A percentile compares a stretch with the other conserved stretches of the same genome.
Evolutionary conservation across 805 yeast genomes (phyloP).

Genomic region (Pichia gijzeniarum): DNA sequence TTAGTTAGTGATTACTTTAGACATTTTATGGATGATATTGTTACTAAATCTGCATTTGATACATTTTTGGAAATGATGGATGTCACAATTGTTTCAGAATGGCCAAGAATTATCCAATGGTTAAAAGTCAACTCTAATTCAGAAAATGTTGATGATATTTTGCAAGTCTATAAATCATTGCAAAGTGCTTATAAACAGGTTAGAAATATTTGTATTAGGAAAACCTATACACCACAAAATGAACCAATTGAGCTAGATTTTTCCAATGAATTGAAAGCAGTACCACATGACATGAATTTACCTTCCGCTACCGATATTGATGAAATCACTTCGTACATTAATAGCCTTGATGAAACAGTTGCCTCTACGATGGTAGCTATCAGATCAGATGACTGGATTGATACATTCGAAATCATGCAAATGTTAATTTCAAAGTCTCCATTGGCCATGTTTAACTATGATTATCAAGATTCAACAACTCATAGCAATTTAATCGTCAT

Average conservation of each 20-base stretch:
- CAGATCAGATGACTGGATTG: slow-evolving; percentile 70
- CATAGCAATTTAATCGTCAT: slow-evolving; percentile 54
- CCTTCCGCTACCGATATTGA: slow-evolving; percentile 34
- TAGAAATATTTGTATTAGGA: slow-evolving; percentile 64
- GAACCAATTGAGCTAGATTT: slow-evolving; percentile 34
- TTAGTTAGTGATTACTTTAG: slow-evolving; percentile 67
- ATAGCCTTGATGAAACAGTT: slow-evolving; percentile 56
- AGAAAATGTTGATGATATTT: slow-evolving; percentile 18
- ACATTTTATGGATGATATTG: slow-evolving; percentile 66
- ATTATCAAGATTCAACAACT: slow-evolving; percentile 32
- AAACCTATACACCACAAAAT: slow-evolving; percentile 58
- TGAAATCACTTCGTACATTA: slow-evolving; percentile 55
- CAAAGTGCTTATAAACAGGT: slow-evolving; percentile 52
- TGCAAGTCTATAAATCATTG: slow-evolving; percentile 20
- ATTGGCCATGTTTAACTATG: slow-evolving; percentile 52
- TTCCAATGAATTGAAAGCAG: slow-evolving; percentile 34
- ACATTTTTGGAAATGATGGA: slow-evolving; percentile 63
- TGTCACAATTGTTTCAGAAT: slow-evolving; percentile 49
- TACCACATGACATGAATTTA: slow-evolving; percentile 29
- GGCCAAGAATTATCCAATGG: slow-evolving; percentile 36
- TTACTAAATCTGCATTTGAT: slow-evolving; percentile 52
- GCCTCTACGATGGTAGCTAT: slow-evolving; percentile 50
- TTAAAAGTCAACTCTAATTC: slow-evolving; percentile 18
- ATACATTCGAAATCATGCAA: slow-evolving; percentile 67
- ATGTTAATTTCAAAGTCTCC: slow-evolving; percentile 52